A percentile compares a stretch with the other conserved stretches of the same genome.
Evolutionary conservation across 2,329 filamentous ascomycete genomes (phyloP).

Genomic region (Furcasterigmium furcatum): DNA sequence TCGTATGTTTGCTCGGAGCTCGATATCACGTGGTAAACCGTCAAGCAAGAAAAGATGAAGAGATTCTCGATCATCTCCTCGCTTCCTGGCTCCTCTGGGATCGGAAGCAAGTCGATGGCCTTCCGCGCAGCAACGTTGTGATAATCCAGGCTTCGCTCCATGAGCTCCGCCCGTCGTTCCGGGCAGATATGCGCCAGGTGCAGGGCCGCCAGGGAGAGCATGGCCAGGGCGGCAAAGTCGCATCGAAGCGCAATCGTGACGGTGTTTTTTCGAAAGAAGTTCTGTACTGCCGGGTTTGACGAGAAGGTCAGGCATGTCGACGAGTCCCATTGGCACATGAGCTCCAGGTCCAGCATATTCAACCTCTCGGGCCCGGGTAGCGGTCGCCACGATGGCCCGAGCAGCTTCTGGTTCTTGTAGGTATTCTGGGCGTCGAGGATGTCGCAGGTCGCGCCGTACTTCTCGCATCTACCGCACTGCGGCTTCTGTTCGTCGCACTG

Average conservation of each 20-base stretch:
- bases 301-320: background rate
- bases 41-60: slow-evolving; percentile 1
- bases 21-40: background rate
- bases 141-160: background rate
- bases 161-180: background rate
- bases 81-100: background rate
- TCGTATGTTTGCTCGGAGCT: slow-evolving; percentile 1
- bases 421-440: background rate
- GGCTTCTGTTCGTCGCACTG: slow-evolving; percentile 2
- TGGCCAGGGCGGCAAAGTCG: background rate
- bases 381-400: background rate
- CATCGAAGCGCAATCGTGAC: background rate
- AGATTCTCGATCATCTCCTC: slow-evolving; percentile 1
- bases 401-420: background rate
- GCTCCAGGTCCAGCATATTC: background rate
- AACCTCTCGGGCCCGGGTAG: background rate
- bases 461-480: background rate
- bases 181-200: background rate
- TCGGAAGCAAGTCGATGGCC: background rate
- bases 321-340: slow-evolving; percentile 2
- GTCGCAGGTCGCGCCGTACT: slow-evolving; percentile 1
- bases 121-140: background rate
- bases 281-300: background rate
- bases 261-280: background rate
- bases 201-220: slow-evolving; percentile 1